Base-by-base conservation (phyloP, 108 stramenopile genomes). In the Nitzschia putrida region DNA sequence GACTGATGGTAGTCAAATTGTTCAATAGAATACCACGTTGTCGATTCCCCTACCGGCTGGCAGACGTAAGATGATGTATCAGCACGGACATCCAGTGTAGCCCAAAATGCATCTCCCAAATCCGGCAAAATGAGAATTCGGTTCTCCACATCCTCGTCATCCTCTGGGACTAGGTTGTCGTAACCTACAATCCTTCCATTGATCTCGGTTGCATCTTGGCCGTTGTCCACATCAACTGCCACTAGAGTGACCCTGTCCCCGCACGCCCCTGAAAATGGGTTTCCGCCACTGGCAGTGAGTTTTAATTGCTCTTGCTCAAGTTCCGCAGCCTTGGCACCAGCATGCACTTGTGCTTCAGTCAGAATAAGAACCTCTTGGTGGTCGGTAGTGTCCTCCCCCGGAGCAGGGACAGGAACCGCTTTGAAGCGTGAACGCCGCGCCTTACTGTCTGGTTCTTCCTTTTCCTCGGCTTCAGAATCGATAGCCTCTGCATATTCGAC, bases 301-400 rank as follows among this genome's bases (percentile, higher is more conserved):
- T 38, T 14, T 39, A 20, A 29, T 22, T 40, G 44, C 37, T 74
- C 47, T 23, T 58, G 67, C 55, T 82, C 71, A 26, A 87, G 64
- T 37, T 78, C 70, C 10, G 79, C 88, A 21, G 93, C 90, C 64
- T 87, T 84, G 11, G 87, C 54, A 40, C 93, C 93, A n/a, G 93
- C 93, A 25, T 71, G 45, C 0, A 87, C 90, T 72, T 94, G 93
- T 11, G 82, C 87, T 67, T 94, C 88, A 7, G 93, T 94, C 53
- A 94, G 75, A 26, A 91, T 40, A 57, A 94, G 63, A 22, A 38
- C 64, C 5, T 78, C 72, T 18, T 57, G 55, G 39, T 73, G 64
- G 34, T 69, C 70, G 23, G 41, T 63, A 40, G 57, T 51, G 51
- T 53, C 34, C 12, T 79, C 58, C 50, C 49, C 65, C 0, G 42